Conservation (phyloP, 2,329 filamentous ascomycete species). For the Onygenales sp. region DNA sequence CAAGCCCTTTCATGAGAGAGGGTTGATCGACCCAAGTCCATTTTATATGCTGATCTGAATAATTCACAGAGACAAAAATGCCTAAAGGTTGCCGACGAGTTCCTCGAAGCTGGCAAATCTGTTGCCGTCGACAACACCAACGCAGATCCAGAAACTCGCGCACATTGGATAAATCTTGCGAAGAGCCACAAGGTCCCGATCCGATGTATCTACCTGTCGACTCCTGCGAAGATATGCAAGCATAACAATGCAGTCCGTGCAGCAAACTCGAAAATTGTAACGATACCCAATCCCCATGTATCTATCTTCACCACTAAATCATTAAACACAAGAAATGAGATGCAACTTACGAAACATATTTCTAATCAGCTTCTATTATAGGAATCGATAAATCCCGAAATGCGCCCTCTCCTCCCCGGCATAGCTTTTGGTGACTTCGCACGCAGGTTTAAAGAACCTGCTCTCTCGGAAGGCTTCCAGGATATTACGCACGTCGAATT, state of each 20-base stretch:
- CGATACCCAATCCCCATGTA: slow-evolving; percentile 10
- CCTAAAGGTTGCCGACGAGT: slow-evolving; percentile 60
- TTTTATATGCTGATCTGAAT: background rate
- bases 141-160: slow-evolving; percentile 64
- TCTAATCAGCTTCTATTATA: slow-evolving; percentile 19
- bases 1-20: background rate
- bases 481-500: slow-evolving; percentile 72
- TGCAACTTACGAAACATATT: background rate
- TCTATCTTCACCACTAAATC: background rate
- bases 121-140: slow-evolving; percentile 94
- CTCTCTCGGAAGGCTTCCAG: slow-evolving; percentile 67
- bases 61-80: slow-evolving; percentile 47
- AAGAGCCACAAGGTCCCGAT: slow-evolving; percentile 62
- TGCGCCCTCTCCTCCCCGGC: slow-evolving; percentile 60
- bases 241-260: slow-evolving; percentile 84
- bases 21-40: no score
- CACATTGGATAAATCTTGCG: slow-evolving; percentile 70
- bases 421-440: slow-evolving; percentile 72
- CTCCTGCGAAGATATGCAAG: slow-evolving; percentile 58
- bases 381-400: slow-evolving; percentile 68
- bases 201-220: slow-evolving; percentile 77
- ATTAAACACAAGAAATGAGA: background rate
- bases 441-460: slow-evolving; percentile 64
- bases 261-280: slow-evolving; percentile 40
- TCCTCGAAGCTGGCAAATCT: slow-evolving; percentile 55